Evolutionary conservation across 1,284 basidiomycete species (phyloP), one percentile per base, ranked within the genome.

Genomic region (Naganishia cerealis): DNA sequence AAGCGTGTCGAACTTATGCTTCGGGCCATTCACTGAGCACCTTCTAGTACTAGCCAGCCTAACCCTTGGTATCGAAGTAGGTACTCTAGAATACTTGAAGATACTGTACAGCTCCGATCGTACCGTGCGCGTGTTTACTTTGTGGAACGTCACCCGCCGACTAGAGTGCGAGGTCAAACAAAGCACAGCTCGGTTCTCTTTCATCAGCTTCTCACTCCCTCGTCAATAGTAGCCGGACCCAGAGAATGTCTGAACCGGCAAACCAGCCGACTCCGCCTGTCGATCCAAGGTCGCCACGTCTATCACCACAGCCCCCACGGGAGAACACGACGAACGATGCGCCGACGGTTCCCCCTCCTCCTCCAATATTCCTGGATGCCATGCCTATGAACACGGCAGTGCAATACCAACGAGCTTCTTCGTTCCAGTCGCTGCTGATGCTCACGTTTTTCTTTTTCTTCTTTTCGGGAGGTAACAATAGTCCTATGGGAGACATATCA

Each of bases 371-470:
- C 50, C 39, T 63, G 38, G 61, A 63, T n/a, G 50, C 38, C 2
- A 63, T 63, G 39, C 61, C 61, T 3, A 42, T 42, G 61, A 40
- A 53, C 9, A 57, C 53, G 56, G 61, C 63, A 46, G 54, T 36
- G 39, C 67, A 68, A 50, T 62, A 68, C 18, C 67, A 68, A 54
- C 71, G 74, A 39, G 73, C 54, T 13, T 66, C 75, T 10, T 75
- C 74, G 50, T 39, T 79, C 24, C 73, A 72, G n/a, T 75, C 74
- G 15, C 75, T 80, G 73, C 71, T 81, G 38, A 76, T 79, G 69
- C 62, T 79, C 43, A 77, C 76, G 0, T 75, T 79, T 62, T 80
- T 79, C 74, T 78, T 80, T 75, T 79, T 80, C 72, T 76, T 79
- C 70, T 79, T 78, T 76, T 75, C 74, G 15, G 76, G 78, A 0